Percentiles rank a stretch among this genome's conserved stretches.
Conservation (phyloP, 495 filamentous ascomycete genomes). For the Penicillium goetzii region DNA sequence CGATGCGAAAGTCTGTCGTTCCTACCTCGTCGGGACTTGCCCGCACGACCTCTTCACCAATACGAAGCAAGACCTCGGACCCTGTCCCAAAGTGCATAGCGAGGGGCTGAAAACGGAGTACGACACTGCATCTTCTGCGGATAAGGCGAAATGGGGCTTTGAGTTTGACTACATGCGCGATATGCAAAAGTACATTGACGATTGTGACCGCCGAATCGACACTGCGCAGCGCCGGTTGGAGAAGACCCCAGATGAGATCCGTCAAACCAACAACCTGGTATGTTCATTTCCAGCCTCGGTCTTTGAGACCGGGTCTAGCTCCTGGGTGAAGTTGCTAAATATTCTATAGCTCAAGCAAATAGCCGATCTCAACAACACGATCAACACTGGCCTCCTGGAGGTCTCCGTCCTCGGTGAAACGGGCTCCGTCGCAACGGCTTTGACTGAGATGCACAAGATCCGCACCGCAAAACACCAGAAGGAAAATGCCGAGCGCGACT, state of each 20-base stretch:
- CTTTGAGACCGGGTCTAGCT: background rate
- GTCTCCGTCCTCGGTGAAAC: constrained; percentile 83
- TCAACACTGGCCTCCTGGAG: constrained; percentile 83
- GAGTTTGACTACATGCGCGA: constrained; percentile 96
- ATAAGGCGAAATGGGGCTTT: constrained; percentile 81
- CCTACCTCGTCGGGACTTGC: constrained; percentile 91
- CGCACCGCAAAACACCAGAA: constrained; percentile 79
- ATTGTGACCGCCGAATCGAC: constrained; percentile 94
- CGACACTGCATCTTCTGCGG: constrained; percentile 64
- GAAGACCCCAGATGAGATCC: constrained; percentile 97
- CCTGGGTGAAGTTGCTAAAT: constrained; percentile 3
- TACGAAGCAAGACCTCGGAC: constrained; percentile 95
- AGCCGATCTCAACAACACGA: constrained; percentile 73
- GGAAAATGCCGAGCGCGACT: constrained; percentile 81
- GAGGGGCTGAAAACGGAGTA: constrained; percentile 89
- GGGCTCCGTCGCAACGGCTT: constrained; percentile 75
- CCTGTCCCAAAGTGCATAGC: constrained; percentile 87
- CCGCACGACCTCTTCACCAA: constrained; percentile 99
- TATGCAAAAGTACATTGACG: constrained; percentile 92
- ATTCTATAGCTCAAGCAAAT: constrained; percentile 74
- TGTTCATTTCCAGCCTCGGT: constrained; percentile 15
- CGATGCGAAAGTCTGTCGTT: constrained; percentile 93
- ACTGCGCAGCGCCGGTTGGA: constrained; percentile 86
- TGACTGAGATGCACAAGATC: constrained; percentile 85
- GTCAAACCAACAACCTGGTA: constrained; percentile 88